Evolutionary conservation across 345 rosid species (phyloP), one percentile per base, ranked within the genome.

Genomic region (Linum lewisii): DNA sequence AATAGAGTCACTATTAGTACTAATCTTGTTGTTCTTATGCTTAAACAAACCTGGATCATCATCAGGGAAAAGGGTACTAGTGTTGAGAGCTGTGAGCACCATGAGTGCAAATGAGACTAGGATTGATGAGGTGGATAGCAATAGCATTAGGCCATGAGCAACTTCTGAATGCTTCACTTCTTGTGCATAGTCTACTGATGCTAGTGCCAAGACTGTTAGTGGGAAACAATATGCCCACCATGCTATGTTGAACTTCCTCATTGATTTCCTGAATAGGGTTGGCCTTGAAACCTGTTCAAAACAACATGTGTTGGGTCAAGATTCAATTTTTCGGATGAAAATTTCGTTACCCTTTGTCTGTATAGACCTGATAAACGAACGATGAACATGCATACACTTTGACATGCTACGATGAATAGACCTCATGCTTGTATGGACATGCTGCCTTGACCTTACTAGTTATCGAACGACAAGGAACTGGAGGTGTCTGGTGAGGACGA

Each of bases 141-240:
- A 19, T 0, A 66, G 56, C 75, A 66, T 71, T 3, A 62, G 2
- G 11, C 60, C 63, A 61, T 65, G 51, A 1, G 70, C 75, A 47
- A 56, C 2, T 6, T 13, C 23, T 4, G 19, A 18, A 9, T 55
- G 60, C 24, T 57, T 65, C 37, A 61, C 74, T 32, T 70, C 70
- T n/a, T 56, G 14, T 45, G 74, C 70, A 44, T 71, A 71, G 10
- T 71, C 63, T 11, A 55, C 66, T 0, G 75, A 65, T 1, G 75
- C 75, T 19, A 66, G 21, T 1, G 75, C 70, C 25, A 66, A 24
- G 0, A 62, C 54, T 3, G 75, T 71, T 59, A 66, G 19, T 2
- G 70, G 75, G 22, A 65, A 71, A 3, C 70, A 56, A 37, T 71
- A 71, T 6, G 70, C 75, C 75, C 75, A 66, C 70, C 67, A 66